Conservation (phyloP, 73 alveolate species). For the Tetrahymena borealis region DNA sequence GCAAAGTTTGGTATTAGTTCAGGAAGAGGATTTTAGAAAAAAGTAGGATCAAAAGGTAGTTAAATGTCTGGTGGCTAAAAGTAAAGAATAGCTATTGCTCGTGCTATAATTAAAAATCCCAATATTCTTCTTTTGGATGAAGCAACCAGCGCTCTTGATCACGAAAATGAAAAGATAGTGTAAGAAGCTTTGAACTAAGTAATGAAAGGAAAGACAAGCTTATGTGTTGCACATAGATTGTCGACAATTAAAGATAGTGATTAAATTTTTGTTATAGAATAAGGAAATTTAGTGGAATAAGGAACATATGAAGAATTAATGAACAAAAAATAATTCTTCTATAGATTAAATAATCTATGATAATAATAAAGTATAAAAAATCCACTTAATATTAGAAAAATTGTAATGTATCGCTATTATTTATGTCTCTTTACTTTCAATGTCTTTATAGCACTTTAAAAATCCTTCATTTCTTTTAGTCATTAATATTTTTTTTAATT, state of each 20-base stretch:
- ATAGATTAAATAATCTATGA: neutral
- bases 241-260: conserved; percentile 46
- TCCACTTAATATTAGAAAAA: too few relatives aligned
- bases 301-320: neutral
- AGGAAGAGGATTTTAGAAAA: neutral
- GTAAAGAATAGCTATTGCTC: conserved; percentile 72
- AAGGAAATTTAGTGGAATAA: neutral
- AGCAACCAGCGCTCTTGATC: conserved; percentile 80
- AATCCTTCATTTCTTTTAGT: too few relatives aligned
- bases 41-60: conserved; percentile 55
- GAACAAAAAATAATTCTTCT: neutral
- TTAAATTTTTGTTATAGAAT: conserved; percentile 28
- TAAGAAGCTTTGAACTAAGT: conserved; percentile 59
- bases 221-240: conserved; percentile 51
- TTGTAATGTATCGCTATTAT: too few relatives aligned
- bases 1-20: neutral
- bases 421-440: too few relatives aligned
- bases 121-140: conserved; percentile 73
- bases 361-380: too few relatives aligned
- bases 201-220: conserved; percentile 40
- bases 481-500: too few relatives aligned
- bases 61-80: conserved; percentile 69
- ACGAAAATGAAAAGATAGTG: conserved; percentile 56
- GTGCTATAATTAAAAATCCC: conserved; percentile 58
- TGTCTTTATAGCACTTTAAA: too few relatives aligned